Percentiles rank a stretch among this genome's conserved stretches.
These are phyloP conservation scores for Hymenoscyphus fraxineus DNA, from an alignment of 2,329 filamentous ascomycete species.

Conservation along the genomic window DNA sequence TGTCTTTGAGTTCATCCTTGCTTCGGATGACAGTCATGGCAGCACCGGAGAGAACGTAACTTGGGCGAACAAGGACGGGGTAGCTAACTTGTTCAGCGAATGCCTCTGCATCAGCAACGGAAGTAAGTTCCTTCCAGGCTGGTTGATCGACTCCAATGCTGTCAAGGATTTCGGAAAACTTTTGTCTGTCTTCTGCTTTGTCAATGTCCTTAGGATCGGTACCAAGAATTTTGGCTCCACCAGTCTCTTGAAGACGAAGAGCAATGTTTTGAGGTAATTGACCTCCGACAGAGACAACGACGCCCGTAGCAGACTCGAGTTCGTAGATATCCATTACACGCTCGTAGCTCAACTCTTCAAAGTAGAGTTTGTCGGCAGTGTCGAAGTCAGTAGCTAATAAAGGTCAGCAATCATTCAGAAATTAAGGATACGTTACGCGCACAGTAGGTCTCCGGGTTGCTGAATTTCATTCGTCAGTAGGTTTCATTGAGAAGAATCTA, in stretches of 20 bases:
- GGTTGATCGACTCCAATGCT: conserved; percentile 96
- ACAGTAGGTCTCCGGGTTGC: conserved; percentile 50
- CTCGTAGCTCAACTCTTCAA: conserved; percentile 95
- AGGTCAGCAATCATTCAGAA: too few species aligned
- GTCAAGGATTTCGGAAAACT: conserved; percentile 96
- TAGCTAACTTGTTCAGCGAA: conserved; percentile 86
- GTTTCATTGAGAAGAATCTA: background rate
- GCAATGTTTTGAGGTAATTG: conserved; percentile 98
- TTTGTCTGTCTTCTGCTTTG: conserved; percentile 95
- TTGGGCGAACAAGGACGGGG: conserved; percentile 90
- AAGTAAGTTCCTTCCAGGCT: conserved; percentile 95
- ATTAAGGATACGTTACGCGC: too few species aligned
- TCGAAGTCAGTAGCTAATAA: conserved; percentile 97
- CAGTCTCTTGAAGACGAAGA: conserved; percentile 84
- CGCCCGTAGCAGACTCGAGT: conserved; percentile 76
- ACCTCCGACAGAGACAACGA: conserved; percentile 93
- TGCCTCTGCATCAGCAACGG: conserved; percentile 77
- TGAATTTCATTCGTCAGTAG: background rate
- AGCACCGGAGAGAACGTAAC: conserved; percentile 93
- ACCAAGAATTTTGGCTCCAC: conserved; percentile 84
- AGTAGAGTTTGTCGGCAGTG: conserved; percentile 86
- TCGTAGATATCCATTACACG: conserved; percentile 99
- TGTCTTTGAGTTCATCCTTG: conserved; percentile 86
- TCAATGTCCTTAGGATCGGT: conserved; percentile 94
- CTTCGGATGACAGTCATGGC: conserved; percentile 97